Conservation (phyloP, 371 early-diverging fungal genomes). For the Sporodiniella umbellata region DNA sequence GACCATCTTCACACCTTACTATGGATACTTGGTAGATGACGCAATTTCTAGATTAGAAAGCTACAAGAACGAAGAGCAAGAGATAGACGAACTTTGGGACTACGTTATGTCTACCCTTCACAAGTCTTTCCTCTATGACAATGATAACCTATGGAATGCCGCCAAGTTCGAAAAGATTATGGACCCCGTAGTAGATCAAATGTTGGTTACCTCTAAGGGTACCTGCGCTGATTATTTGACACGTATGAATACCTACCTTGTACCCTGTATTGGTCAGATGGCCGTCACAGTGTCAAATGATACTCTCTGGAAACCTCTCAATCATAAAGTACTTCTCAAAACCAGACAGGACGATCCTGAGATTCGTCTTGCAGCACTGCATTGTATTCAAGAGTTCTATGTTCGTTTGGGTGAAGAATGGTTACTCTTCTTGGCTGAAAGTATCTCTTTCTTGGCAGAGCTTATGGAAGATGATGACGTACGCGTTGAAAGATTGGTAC, state of each 20-base stretch:
- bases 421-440: conserved; percentile 89
- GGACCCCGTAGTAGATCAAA: conserved; percentile 70
- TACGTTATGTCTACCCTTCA: conserved; percentile 58
- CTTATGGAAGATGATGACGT: conserved; percentile 84
- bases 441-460: conserved; percentile 94
- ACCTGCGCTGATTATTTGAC: conserved; percentile 43
- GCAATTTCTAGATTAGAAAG: conserved; percentile 58
- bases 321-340: conserved; percentile 75
- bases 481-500: conserved; percentile 77
- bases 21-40: conserved; percentile 72
- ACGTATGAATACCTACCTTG: conserved; percentile 62
- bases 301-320: conserved; percentile 84
- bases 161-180: conserved; percentile 73
- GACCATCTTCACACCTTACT: conserved; percentile 86
- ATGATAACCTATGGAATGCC: conserved; percentile 69
- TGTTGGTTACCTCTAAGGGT: conserved; percentile 52
- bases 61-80: conserved; percentile 39
- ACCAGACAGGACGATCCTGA: conserved; percentile 69
- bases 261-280: conserved; percentile 82
- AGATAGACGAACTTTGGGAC: conserved; percentile 55
- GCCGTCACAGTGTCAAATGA: conserved; percentile 80
- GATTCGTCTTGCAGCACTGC: conserved; percentile 74
- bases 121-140: conserved; percentile 73
- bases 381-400: conserved; percentile 79
- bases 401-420: conserved; percentile 87